Percentiles rank a stretch among this genome's conserved stretches.
These are phyloP conservation scores for Calvatia gigantea DNA, from an alignment of 768 basidiomycete genomes.

Conservation along the genomic window DNA sequence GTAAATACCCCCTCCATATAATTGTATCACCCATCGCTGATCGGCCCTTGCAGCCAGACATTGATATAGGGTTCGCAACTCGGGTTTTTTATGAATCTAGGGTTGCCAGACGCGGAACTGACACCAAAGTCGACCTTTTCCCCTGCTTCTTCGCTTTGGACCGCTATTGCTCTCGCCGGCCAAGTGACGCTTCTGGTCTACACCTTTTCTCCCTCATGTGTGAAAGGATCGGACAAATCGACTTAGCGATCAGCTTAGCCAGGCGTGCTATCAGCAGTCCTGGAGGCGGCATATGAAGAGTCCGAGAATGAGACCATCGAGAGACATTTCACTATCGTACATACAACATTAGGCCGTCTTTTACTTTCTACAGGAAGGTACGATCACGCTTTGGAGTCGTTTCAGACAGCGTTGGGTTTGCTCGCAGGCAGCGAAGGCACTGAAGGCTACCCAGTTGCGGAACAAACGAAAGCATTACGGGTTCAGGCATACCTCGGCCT, in stretches of 20 bases:
- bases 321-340: conserved; percentile 74
- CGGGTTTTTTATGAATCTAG: conserved; percentile 44
- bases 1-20: conserved; percentile 35
- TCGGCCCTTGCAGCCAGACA: conserved; percentile 55
- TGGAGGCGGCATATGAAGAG: conserved; percentile 89
- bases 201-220: conserved; percentile 85
- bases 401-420: conserved; percentile 70
- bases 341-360: conserved; percentile 77
- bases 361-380: conserved; percentile 59
- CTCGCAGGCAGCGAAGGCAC: conserved; percentile 47
- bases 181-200: conserved; percentile 68
- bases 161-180: conserved; percentile 66
- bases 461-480: conserved; percentile 30
- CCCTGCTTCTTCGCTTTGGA: conserved; percentile 80
- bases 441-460: conserved; percentile 10
- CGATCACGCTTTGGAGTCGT: conserved; percentile 60
- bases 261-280: conserved; percentile 58
- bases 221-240: conserved; percentile 74
- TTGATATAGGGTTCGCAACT: conserved; percentile 73
- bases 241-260: conserved; percentile 56
- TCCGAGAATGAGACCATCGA: conserved; percentile 80
- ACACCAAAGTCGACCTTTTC: conserved; percentile 48
- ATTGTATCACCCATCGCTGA: neutral
- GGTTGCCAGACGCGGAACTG: conserved; percentile 12
- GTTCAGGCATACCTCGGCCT: conserved; percentile 67